A percentile compares a stretch with the other conserved stretches of the same genome.
Conservation (phyloP, 192 early-diverging fungal species). For the Umbelopsis ramanniana region DNA sequence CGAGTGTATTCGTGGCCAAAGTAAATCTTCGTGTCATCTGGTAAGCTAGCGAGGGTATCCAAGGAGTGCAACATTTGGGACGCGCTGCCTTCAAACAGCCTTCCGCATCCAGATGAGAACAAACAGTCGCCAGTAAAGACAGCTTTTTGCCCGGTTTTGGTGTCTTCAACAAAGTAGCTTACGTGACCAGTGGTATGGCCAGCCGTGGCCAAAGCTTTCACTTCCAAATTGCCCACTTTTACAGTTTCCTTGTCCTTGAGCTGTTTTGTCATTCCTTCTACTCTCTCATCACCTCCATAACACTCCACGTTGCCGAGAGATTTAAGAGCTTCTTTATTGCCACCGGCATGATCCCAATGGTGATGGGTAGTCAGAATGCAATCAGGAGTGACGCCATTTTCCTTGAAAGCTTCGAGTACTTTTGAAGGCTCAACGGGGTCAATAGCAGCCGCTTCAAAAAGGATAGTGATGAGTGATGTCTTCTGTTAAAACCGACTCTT, state of each 20-base stretch:
- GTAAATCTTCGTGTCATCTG: slow-evolving; percentile 82
- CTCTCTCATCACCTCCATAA: slow-evolving; percentile 34
- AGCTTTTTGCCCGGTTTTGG: slow-evolving; percentile 21
- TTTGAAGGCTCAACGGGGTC: slow-evolving; percentile 45
- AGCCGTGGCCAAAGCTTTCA: slow-evolving; percentile 30
- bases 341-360: slow-evolving; percentile 47
- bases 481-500: background rate
- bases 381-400: slow-evolving; percentile 29
- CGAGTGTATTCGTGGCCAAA: slow-evolving; percentile 95
- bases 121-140: slow-evolving; percentile 44
- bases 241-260: slow-evolving; percentile 24
- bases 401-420: slow-evolving; percentile 26
- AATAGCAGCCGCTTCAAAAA: slow-evolving; percentile 30
- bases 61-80: slow-evolving; percentile 86
- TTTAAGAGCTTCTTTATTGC: slow-evolving; percentile 36
- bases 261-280: slow-evolving; percentile 25
- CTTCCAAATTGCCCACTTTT: slow-evolving; percentile 30
- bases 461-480: background rate
- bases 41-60: slow-evolving; percentile 68
- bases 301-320: slow-evolving; percentile 8
- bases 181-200: slow-evolving; percentile 43
- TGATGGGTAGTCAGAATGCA: slow-evolving; percentile 47
- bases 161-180: slow-evolving; percentile 37
- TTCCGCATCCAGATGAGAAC: slow-evolving; percentile 74
- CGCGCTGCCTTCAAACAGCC: slow-evolving; percentile 92